phyloP scores from a whole-genome alignment of 2,329 filamentous ascomycete species.

The Aureobasidium uvarum region DNA sequence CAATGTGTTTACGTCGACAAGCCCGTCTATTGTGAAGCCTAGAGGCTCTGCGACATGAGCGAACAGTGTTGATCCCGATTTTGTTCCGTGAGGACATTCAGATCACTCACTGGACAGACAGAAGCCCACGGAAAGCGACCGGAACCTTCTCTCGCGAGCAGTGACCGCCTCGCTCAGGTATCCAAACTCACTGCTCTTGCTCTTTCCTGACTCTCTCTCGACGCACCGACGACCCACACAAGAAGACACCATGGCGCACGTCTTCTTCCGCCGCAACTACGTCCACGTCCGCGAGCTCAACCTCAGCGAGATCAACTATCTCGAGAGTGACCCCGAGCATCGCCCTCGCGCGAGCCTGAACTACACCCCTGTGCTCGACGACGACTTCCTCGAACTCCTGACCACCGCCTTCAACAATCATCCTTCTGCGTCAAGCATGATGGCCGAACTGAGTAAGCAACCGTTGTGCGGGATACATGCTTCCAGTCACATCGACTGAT shows the following conservation, averaged over 20 bases:
- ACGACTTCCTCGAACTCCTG: background rate
- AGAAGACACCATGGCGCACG: background rate
- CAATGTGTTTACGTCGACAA: background rate
- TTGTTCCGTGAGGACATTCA: background rate
- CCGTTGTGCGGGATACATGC: background rate
- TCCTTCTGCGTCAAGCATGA: background rate
- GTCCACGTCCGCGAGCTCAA: background rate
- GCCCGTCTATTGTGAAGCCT: background rate
- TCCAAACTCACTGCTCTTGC: background rate
- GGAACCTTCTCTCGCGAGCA: constrained; percentile 9
- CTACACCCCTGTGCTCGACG: background rate
- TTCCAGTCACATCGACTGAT: background rate
- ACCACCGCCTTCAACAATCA: background rate
- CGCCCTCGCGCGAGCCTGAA: background rate
- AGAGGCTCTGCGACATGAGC: background rate
- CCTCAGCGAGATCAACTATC: background rate
- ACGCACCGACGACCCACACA: background rate
- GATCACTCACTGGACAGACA: background rate
- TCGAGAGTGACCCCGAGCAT: background rate
- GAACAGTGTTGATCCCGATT: background rate
- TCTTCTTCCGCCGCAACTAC: background rate
- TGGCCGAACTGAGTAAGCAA: background rate
- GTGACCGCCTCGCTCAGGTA: background rate
- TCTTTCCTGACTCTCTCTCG: background rate
- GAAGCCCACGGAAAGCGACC: background rate